Evolutionary conservation across 2,329 filamentous ascomycete genomes (phyloP).

Genomic region (Cytospora piceicola): DNA sequence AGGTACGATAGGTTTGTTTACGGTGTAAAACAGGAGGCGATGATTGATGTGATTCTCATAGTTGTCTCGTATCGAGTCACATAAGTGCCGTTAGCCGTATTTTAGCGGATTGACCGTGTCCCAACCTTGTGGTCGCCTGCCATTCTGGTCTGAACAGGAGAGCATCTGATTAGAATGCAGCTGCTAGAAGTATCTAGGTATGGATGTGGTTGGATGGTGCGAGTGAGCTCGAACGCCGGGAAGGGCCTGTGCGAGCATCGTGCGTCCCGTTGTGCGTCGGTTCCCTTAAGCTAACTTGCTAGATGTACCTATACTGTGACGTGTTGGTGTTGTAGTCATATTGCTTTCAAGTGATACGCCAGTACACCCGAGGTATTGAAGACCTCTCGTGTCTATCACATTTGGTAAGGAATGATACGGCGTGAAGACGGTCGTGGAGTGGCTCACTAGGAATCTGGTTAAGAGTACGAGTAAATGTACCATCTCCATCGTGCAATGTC

Average conservation of each 20-base stretch:
- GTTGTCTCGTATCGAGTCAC: background rate
- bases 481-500: background rate
- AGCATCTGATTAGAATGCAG: background rate
- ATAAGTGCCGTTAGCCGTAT: background rate
- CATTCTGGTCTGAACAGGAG: background rate
- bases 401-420: background rate
- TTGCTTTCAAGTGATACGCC: no score
- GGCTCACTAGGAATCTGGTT: background rate
- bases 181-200: no score
- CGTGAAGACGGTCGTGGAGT: background rate
- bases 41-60: background rate
- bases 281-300: no score
- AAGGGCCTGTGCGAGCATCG: background rate
- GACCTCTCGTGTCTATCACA: background rate
- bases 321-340: no score
- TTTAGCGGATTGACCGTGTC: background rate
- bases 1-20: no score
- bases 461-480: background rate
- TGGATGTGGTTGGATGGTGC: background rate
- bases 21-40: background rate
- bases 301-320: no score
- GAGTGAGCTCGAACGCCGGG: constrained; percentile 35
- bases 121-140: background rate
- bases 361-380: no score
- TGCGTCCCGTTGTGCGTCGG: background rate